Evolutionary conservation across 352 stramenopile species (phyloP).

Genomic region (Phytophthora ohioensis): DNA sequence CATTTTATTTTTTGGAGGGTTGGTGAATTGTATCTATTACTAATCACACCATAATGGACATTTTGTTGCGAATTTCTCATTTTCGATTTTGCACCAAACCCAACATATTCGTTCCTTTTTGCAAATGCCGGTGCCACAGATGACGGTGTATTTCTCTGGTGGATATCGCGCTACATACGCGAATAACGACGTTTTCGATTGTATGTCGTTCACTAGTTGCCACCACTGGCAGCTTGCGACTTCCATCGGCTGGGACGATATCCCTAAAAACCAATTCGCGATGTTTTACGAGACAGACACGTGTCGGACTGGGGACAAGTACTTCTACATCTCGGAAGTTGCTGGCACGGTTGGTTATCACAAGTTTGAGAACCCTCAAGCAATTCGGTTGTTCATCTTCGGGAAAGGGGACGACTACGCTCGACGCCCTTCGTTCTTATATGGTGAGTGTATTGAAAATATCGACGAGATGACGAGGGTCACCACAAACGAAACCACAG

Average conservation of each 20-base stretch:
- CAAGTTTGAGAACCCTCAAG: too few species aligned
- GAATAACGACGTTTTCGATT: background rate
- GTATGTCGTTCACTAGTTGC: background rate
- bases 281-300: background rate
- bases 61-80: background rate
- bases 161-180: background rate
- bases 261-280: background rate
- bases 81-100: background rate
- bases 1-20: too few species aligned
- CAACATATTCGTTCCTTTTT: too few species aligned
- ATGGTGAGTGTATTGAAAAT: too few species aligned
- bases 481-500: too few species aligned
- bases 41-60: background rate
- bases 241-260: background rate
- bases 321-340: too few species aligned
- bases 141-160: background rate
- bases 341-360: too few species aligned
- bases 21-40: too few species aligned
- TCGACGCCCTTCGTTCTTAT: too few species aligned
- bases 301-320: background rate
- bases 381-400: too few species aligned
- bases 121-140: background rate
- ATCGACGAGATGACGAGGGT: too few species aligned
- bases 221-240: background rate
- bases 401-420: too few species aligned